phyloP scores from a whole-genome alignment of 2,329 filamentous ascomycete species.

The Akanthomyces uredinophilus region DNA sequence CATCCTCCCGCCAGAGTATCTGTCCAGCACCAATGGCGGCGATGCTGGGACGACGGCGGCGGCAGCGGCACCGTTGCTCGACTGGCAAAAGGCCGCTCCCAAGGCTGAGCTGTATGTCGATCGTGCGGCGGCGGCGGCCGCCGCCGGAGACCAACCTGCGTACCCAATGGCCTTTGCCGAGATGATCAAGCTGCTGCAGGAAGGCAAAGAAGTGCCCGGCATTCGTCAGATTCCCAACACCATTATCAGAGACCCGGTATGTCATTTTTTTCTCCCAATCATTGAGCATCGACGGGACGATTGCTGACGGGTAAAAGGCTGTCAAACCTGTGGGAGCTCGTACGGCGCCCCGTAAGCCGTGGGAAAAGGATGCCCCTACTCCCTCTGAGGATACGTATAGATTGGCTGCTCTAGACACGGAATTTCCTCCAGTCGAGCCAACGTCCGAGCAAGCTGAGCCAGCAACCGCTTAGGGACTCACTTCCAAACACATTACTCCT shows the following conservation, averaged over 20 bases:
- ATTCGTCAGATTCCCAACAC: slow-evolving; percentile 84
- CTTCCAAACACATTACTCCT: neutral
- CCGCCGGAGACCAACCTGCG: slow-evolving; percentile 49
- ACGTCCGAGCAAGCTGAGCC: slow-evolving; percentile 29
- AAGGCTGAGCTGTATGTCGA: slow-evolving; percentile 43
- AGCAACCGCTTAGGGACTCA: slow-evolving; percentile 16
- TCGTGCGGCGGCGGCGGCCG: slow-evolving; percentile 24
- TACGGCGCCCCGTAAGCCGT: slow-evolving; percentile 58
- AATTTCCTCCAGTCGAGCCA: slow-evolving; percentile 34
- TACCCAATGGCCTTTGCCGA: slow-evolving; percentile 82
- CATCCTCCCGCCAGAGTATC: slow-evolving; percentile 32
- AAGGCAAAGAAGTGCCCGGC: slow-evolving; percentile 76
- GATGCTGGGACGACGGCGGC: neutral
- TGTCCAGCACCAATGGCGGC: slow-evolving; percentile 9
- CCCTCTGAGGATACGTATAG: slow-evolving; percentile 18
- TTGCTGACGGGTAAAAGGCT: slow-evolving; percentile 26
- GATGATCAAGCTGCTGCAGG: slow-evolving; percentile 79
- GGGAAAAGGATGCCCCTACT: slow-evolving; percentile 58
- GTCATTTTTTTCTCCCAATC: slow-evolving; percentile 16
- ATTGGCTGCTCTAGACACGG: slow-evolving; percentile 27
- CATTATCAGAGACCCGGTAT: slow-evolving; percentile 65
- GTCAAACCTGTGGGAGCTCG: slow-evolving; percentile 45
- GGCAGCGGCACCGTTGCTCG: slow-evolving; percentile 21
- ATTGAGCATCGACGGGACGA: neutral
- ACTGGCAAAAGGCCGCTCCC: slow-evolving; percentile 48